Evolutionary conservation across 352 stramenopile genomes (phyloP), one percentile per base, ranked within the genome.

Genomic region (Pythium phragmiticola): DNA sequence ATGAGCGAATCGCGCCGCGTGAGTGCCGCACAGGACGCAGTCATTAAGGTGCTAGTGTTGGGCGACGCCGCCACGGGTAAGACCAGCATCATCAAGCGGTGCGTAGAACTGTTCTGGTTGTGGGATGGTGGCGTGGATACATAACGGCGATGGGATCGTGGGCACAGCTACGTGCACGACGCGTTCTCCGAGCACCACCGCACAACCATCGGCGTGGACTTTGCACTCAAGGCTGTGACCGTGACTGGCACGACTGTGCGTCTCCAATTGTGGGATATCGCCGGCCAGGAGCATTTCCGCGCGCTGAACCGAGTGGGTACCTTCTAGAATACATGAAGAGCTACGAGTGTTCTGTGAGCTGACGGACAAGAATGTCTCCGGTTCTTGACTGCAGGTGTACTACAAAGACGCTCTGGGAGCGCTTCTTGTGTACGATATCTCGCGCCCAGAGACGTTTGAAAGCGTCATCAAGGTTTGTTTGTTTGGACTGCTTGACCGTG

Each of bases 251-350:
- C 84, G 46, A 96, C 84, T 37, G 87, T 97, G 46, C 88, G 90
- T 19, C 73, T 98, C 14, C 93, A 98, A 73, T 74, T 98, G 19
- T 98, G 94, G 93, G 94, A 98, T 56, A 98, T 98, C 51, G 94
- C 94, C 16, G 84, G 94, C 8, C 92, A 98, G 72, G 94, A 98
- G 60, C 89, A 97, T 52, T 98, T 98, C 59, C 85, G 91, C n/a
- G 83, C 86, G n/a, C 80, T 98, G 8, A 96, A 96, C 68, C 76
- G 89, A 42, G 88, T 92, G 50, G 3, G 72, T 62, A 8, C n/a
- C 17, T 37, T 37, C 6, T 2, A 34, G 9, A 21, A 45, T 42
- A 19, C 34, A 46, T 26, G 34, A 37, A 13, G 33, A 57, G 50
- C 21, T 47, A 50, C 45, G 45, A 33, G 45, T 33, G 21, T 50